Percentiles rank a stretch among this genome's conserved stretches.
Conservation (phyloP, 495 filamentous ascomycete species). For the Halenospora varia region DNA sequence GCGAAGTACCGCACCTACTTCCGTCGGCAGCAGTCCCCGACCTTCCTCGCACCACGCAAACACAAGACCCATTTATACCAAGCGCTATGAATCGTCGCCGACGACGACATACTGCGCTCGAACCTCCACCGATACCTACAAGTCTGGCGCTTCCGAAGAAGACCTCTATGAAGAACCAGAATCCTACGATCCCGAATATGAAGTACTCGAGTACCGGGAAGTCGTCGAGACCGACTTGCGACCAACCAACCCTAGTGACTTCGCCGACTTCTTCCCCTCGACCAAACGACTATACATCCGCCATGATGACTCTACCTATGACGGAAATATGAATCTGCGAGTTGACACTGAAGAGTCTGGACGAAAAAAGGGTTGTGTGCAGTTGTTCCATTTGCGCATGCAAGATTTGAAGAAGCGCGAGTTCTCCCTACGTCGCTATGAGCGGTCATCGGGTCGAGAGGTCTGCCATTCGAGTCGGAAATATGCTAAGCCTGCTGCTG, state of each 20-base stretch:
- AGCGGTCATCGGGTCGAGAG: constrained; percentile 87
- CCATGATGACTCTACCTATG: constrained; percentile 86
- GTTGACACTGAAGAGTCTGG: constrained; percentile 63
- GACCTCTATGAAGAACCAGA: constrained; percentile 55
- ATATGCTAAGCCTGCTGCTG: constrained; percentile 36
- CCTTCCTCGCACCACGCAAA: constrained; percentile 44
- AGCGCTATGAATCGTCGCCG: constrained; percentile 44
- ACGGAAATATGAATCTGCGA: constrained; percentile 97
- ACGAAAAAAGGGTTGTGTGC: constrained; percentile 59
- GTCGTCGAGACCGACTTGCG: constrained; percentile 60
- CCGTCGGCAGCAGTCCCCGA: constrained; percentile 51
- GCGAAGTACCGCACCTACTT: constrained; percentile 64
- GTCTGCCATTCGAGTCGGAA: constrained; percentile 83
- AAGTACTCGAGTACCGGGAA: constrained; percentile 55
- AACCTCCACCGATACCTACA: constrained; percentile 74
- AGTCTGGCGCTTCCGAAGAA: constrained; percentile 62
- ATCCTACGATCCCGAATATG: constrained; percentile 40
- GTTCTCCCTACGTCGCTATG: constrained; percentile 90
- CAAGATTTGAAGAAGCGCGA: constrained; percentile 82
- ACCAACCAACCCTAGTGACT: constrained; percentile 75
- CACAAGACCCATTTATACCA: constrained; percentile 34
- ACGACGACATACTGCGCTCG: constrained; percentile 47
- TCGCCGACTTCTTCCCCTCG: constrained; percentile 85
- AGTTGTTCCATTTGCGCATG: constrained; percentile 94
- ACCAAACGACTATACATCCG: constrained; percentile 73